Conservation (phyloP, 768 basidiomycete species). For the Strobilomyces echinocephalus region DNA sequence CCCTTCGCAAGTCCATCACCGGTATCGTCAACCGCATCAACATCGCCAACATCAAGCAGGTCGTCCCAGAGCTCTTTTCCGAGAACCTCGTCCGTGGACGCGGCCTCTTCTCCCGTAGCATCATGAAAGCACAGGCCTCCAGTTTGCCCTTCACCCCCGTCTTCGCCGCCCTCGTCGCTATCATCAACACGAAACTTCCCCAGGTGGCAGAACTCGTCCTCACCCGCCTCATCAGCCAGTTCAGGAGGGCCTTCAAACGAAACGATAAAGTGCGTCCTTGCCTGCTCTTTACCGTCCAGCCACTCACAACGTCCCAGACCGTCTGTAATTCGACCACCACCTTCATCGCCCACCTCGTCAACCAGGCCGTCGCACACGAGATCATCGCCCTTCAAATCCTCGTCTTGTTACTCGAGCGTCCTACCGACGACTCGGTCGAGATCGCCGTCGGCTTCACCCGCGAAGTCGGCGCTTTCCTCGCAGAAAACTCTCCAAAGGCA, state of each 20-base stretch:
- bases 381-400: slow-evolving; percentile 94
- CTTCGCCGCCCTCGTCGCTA: slow-evolving; percentile 88
- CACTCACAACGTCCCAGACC: slow-evolving; percentile 46
- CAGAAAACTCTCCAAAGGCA: slow-evolving; percentile 91
- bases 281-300: background rate
- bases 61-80: slow-evolving; percentile 84
- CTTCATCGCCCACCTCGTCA: slow-evolving; percentile 87
- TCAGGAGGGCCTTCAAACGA: slow-evolving; percentile 89
- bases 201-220: slow-evolving; percentile 92
- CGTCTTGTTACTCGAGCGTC: slow-evolving; percentile 89
- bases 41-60: slow-evolving; percentile 89
- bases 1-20: slow-evolving; percentile 92
- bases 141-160: slow-evolving; percentile 98
- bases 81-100: slow-evolving; percentile 94
- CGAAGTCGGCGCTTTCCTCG: slow-evolving; percentile 92
- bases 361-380: slow-evolving; percentile 91
- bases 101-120: slow-evolving; percentile 86
- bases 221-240: slow-evolving; percentile 88
- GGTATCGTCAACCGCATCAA: slow-evolving; percentile 99
- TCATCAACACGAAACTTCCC: slow-evolving; percentile 96
- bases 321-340: slow-evolving; percentile 92
- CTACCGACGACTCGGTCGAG: slow-evolving; percentile 97
- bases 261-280: slow-evolving; percentile 84
- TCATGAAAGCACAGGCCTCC: slow-evolving; percentile 97
- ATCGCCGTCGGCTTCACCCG: slow-evolving; percentile 97